Conservation (phyloP, 495 filamentous ascomycete genomes). For the Cryomyces minteri region DNA sequence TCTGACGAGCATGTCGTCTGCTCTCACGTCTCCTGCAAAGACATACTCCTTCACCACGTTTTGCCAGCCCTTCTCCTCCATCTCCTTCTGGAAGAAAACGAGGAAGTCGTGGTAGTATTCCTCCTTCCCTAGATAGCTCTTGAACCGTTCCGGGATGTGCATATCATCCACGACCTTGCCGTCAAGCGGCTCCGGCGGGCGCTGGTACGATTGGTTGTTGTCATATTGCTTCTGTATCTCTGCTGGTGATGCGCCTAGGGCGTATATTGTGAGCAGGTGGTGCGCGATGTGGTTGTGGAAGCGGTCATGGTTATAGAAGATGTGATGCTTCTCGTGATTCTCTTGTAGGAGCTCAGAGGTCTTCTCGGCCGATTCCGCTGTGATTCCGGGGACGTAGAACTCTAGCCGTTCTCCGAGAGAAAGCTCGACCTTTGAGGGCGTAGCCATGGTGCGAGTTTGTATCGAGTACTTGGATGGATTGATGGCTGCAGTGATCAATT, state of each 20-base stretch:
- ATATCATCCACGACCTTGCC: slow-evolving; percentile 30
- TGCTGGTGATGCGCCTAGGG: slow-evolving; percentile 43
- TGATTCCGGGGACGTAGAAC: slow-evolving; percentile 30
- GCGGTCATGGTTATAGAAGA: slow-evolving; percentile 52
- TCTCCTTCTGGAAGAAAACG: slow-evolving; percentile 52
- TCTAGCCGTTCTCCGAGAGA: slow-evolving; percentile 36
- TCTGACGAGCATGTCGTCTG: slow-evolving; percentile 41
- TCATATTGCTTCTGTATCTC: slow-evolving; percentile 39
- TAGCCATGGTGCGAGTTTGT: slow-evolving; percentile 34
- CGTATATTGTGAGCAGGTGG: slow-evolving; percentile 54
- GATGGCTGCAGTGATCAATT: no score
- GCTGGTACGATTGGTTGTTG: slow-evolving; percentile 42
- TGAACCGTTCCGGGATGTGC: slow-evolving; percentile 29
- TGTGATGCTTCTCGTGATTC: slow-evolving; percentile 57
- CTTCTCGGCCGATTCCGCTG: slow-evolving; percentile 36
- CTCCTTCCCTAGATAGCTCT: slow-evolving; percentile 29
- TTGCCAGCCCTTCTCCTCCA: slow-evolving; percentile 39
- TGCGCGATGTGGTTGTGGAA: slow-evolving; percentile 57
- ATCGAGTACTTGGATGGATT: not conserved
- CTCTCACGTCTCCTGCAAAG: slow-evolving; percentile 39
- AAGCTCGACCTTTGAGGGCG: slow-evolving; percentile 41
- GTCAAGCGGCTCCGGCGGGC: slow-evolving; percentile 23
- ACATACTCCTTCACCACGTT: slow-evolving; percentile 42
- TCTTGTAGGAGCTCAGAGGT: slow-evolving; percentile 50
- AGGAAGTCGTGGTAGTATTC: slow-evolving; percentile 50